A percentile compares a stretch with the other conserved stretches of the same genome.
Conservation (phyloP, 1,284 basidiomycete genomes). For the Vanrija sp. region DNA sequence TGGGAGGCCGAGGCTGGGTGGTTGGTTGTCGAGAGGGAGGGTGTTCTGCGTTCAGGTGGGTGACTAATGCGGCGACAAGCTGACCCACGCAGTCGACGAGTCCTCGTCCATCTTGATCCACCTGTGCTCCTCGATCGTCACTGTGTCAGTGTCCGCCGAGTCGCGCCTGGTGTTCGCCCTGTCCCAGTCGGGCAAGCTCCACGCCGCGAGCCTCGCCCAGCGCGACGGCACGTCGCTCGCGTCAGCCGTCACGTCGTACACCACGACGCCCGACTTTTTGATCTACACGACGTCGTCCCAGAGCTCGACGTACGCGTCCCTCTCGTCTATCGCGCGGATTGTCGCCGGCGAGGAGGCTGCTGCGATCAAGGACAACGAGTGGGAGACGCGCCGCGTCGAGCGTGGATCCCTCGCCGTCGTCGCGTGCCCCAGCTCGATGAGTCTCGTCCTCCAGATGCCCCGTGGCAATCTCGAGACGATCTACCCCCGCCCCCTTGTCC, state of each 20-base stretch:
- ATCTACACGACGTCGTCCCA: conserved; percentile 85
- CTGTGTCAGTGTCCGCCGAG: conserved; percentile 22
- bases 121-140: conserved; percentile 29
- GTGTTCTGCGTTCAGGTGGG: conserved; percentile 17
- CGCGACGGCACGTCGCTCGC: conserved; percentile 52
- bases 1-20: conserved; percentile 30
- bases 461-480: conserved; percentile 95
- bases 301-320: conserved; percentile 69
- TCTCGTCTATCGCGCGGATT: conserved; percentile 45
- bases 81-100: conserved; percentile 2
- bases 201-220: conserved; percentile 49
- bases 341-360: conserved; percentile 29
- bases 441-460: conserved; percentile 93
- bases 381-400: conserved; percentile 75
- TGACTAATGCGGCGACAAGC: not conserved
- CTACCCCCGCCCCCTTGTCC: conserved; percentile 84
- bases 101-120: not conserved
- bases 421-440: conserved; percentile 80
- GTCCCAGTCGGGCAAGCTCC: conserved; percentile 61
- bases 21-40: conserved; percentile 26
- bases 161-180: conserved; percentile 61
- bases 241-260: conserved; percentile 72
- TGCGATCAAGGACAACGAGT: conserved; percentile 47
- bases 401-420: conserved; percentile 80
- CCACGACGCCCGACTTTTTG: conserved; percentile 71